phyloP scores from a whole-genome alignment of 192 early-diverging fungal species.

The Entophlyctis helioformis region DNA sequence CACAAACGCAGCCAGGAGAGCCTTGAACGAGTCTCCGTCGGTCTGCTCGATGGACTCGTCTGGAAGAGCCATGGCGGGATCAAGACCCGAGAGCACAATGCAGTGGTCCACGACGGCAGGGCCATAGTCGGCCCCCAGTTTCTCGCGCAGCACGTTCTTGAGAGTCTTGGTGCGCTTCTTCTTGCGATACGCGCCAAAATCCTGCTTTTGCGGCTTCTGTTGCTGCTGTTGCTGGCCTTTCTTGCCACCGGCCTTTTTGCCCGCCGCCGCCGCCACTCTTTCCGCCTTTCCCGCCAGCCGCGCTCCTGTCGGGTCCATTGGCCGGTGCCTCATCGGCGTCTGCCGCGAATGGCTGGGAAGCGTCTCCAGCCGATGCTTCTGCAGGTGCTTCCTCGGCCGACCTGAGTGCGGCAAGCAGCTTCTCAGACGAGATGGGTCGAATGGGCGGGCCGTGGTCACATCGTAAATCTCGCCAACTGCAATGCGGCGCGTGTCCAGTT shows the following conservation, averaged over 20 bases:
- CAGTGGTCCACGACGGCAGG: constrained; percentile 81
- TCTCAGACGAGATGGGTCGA: constrained; percentile 39
- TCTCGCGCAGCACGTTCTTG: constrained; percentile 15
- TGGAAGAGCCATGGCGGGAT: constrained; percentile 45
- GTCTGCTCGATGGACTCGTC: constrained; percentile 41
- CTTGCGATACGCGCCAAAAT: constrained; percentile 11
- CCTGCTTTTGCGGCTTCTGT: constrained; percentile 4
- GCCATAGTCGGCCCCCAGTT: constrained; percentile 50
- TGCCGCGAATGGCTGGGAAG: too few relatives aligned
- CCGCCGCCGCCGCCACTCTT: not conserved
- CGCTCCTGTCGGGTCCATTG: too few relatives aligned
- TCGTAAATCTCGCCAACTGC: constrained; percentile 79
- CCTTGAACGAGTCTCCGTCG: constrained; percentile 43
- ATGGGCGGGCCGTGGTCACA: constrained; percentile 39
- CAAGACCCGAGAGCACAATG: constrained; percentile 50
- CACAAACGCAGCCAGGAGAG: constrained; percentile 50
- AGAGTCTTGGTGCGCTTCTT: constrained; percentile 25
- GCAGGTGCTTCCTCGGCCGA: constrained; percentile 3
- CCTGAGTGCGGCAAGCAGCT: constrained; percentile 49
- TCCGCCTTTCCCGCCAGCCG: not conserved
- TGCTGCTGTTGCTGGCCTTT: constrained; percentile 1
- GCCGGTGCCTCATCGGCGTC: too few relatives aligned
- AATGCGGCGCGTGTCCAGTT: constrained; percentile 34
- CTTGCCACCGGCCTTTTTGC: constrained; percentile 9
- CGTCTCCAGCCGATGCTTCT: too few relatives aligned